Percentiles rank a stretch among this genome's conserved stretches.
Evolutionary conservation across 225 moss, liverwort and hornwort genomes (phyloP).

Genomic region (Marchantia polymorpha): DNA sequence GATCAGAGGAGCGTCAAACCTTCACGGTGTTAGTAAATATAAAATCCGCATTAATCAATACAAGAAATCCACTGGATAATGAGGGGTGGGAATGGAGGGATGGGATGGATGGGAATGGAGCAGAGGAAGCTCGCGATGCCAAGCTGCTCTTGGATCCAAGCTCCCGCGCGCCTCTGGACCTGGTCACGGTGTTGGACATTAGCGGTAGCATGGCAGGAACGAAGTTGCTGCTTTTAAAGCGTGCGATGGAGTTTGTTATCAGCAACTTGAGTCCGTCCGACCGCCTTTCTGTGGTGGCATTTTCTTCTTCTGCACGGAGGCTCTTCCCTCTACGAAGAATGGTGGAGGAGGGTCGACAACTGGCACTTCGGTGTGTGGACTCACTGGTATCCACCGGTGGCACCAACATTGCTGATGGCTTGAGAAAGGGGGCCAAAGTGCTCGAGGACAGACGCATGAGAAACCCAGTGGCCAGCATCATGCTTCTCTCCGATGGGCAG

Average conservation of each 20-base stretch:
- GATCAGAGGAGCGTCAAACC: constrained; percentile 23
- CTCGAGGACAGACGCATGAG: constrained; percentile 41
- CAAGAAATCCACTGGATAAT: neutral
- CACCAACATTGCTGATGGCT: constrained; percentile 47
- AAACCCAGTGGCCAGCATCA: constrained; percentile 47
- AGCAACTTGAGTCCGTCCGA: constrained; percentile 42
- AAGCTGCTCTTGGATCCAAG: constrained; percentile 37
- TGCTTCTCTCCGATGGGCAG: constrained; percentile 52
- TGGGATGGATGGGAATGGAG: neutral
- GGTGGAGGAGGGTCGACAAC: constrained; percentile 46
- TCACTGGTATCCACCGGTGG: constrained; percentile 47
- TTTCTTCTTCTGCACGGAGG: constrained; percentile 44
- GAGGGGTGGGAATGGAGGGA: no score
- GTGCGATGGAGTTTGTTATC: constrained; percentile 52
- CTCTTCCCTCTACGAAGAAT: constrained; percentile 42
- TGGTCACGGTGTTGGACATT: constrained; percentile 46
- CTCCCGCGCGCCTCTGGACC: constrained; percentile 44
- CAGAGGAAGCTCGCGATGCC: neutral
- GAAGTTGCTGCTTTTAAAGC: constrained; percentile 44
- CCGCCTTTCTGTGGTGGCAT: constrained; percentile 48
- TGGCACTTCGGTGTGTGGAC: constrained; percentile 40
- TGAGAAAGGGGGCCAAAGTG: constrained; percentile 47
- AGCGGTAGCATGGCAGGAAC: constrained; percentile 55
- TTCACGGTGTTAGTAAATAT: constrained; percentile 43
- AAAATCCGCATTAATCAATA: constrained; percentile 29